These are phyloP conservation scores for Trichomonascus vanleenenianus DNA, from an alignment of 805 yeast genomes.

Conservation along the genomic window DNA sequence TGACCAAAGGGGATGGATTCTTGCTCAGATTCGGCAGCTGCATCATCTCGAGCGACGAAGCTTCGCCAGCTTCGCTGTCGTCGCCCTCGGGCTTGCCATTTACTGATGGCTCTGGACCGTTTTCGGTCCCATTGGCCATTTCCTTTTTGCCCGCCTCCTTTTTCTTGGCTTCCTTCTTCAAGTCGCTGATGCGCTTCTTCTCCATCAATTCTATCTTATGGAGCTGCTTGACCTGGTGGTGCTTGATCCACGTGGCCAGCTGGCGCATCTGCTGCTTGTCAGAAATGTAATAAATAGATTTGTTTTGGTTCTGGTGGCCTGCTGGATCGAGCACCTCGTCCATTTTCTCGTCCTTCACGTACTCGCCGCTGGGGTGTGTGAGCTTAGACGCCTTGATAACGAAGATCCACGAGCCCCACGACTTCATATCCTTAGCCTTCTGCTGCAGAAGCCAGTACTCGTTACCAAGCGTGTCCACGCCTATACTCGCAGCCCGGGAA, in stretches of 20 bases:
- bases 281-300: conserved; percentile 18
- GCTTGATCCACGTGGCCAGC: conserved; percentile 23
- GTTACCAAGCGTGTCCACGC: conserved; percentile 28
- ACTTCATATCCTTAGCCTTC: conserved; percentile 19
- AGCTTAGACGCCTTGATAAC: conserved; percentile 19
- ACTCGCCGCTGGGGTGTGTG: conserved; percentile 8
- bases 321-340: background rate
- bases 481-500: conserved; percentile 28
- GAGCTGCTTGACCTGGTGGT: background rate
- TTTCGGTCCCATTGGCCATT: too few species aligned
- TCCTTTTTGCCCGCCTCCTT: background rate
- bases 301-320: background rate
- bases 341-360: too few species aligned
- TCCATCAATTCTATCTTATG: too few species aligned
- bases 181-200: too few species aligned
- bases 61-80: too few species aligned
- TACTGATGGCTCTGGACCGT: too few species aligned
- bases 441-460: conserved; percentile 31
- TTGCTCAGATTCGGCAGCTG: too few species aligned
- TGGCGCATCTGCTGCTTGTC: conserved; percentile 20
- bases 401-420: conserved; percentile 31
- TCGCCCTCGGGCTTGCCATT: too few species aligned
- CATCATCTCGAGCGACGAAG: too few species aligned
- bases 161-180: background rate
- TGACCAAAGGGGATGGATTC: too few species aligned